Percentiles rank a stretch among this genome's conserved stretches.
Conservation (phyloP, 2,329 filamentous ascomycete species). For the Ophiocordyceps camponoti-floridani region DNA sequence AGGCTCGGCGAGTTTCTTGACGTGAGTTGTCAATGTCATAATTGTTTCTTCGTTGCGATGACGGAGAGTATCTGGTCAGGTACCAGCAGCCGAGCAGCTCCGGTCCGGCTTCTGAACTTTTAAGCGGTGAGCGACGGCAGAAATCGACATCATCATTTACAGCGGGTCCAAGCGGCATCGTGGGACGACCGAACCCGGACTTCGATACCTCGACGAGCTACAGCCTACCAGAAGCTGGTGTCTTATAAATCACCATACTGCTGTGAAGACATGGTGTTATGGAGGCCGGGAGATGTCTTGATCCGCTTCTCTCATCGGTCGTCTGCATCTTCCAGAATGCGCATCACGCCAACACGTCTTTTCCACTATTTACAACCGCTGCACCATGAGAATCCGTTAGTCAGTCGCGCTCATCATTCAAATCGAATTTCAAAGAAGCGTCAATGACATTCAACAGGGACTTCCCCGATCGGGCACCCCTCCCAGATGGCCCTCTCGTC, state of each 20-base stretch:
- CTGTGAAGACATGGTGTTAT: too few species aligned
- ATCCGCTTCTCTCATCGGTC: not conserved
- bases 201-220: too few species aligned
- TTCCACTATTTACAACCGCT: constrained; percentile 14
- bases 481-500: constrained; percentile 48
- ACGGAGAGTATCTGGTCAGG: too few species aligned
- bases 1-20: constrained; percentile 42
- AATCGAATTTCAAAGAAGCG: not conserved
- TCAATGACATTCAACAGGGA: constrained; percentile 36
- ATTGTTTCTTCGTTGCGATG: constrained; percentile 18
- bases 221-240: too few species aligned
- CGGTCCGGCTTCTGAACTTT: constrained; percentile 19
- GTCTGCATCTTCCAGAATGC: constrained; percentile 12
- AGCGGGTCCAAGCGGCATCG: not conserved
- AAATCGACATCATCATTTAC: constrained; percentile 7
- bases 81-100: not conserved
- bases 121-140: constrained; percentile 31
- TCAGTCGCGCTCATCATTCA: constrained; percentile 18
- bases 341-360: constrained; percentile 16
- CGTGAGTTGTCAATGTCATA: constrained; percentile 32
- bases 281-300: too few species aligned
- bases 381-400: constrained; percentile 74
- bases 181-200: too few species aligned
- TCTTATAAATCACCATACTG: too few species aligned
- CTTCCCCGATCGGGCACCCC: constrained; percentile 56